These are phyloP conservation scores for Cryptosporidium ubiquitum DNA, from an alignment of 169 alveolate genomes.

Conservation along the genomic window DNA sequence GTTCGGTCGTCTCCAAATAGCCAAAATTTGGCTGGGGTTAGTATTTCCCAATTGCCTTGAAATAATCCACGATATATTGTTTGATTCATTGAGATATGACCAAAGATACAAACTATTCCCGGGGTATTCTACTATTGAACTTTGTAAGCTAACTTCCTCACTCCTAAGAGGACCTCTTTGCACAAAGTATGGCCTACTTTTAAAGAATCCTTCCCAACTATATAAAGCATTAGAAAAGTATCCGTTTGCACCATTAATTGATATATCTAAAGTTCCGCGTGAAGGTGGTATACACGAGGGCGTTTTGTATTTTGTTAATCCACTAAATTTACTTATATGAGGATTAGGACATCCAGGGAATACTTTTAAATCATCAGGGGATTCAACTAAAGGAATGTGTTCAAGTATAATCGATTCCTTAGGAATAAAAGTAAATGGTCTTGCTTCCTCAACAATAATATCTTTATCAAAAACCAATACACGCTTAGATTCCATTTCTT, in stretches of 20 bases:
- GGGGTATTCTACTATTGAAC: slow-evolving; percentile 66
- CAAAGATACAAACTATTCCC: slow-evolving; percentile 59
- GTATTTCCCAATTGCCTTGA: slow-evolving; percentile 67
- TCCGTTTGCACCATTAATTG: slow-evolving; percentile 63
- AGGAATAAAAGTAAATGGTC: slow-evolving; percentile 68
- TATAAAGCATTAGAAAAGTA: slow-evolving; percentile 53
- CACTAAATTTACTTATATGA: slow-evolving; percentile 53
- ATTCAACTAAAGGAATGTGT: slow-evolving; percentile 59
- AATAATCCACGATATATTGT: slow-evolving; percentile 26
- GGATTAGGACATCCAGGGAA: slow-evolving; percentile 69
- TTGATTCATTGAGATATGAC: slow-evolving; percentile 29
- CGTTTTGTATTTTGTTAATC: slow-evolving; percentile 38
- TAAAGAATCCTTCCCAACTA: slow-evolving; percentile 69
- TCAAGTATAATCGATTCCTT: slow-evolving; percentile 38
- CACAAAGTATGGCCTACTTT: slow-evolving; percentile 59
- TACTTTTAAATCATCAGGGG: slow-evolving; percentile 31
- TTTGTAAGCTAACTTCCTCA: slow-evolving; percentile 47
- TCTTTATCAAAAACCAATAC: slow-evolving; percentile 69
- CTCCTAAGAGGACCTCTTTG: slow-evolving; percentile 65
- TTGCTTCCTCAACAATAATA: slow-evolving; percentile 69
- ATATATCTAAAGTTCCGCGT: slow-evolving; percentile 45
- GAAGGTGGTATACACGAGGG: slow-evolving; percentile 73
- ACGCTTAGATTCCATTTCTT: slow-evolving; percentile 50
- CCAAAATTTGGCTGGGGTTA: slow-evolving; percentile 50
- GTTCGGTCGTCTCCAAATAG: slow-evolving; percentile 56